Conservation (phyloP, 2,329 filamentous ascomycete genomes). For the Aspergillus vadensis region DNA sequence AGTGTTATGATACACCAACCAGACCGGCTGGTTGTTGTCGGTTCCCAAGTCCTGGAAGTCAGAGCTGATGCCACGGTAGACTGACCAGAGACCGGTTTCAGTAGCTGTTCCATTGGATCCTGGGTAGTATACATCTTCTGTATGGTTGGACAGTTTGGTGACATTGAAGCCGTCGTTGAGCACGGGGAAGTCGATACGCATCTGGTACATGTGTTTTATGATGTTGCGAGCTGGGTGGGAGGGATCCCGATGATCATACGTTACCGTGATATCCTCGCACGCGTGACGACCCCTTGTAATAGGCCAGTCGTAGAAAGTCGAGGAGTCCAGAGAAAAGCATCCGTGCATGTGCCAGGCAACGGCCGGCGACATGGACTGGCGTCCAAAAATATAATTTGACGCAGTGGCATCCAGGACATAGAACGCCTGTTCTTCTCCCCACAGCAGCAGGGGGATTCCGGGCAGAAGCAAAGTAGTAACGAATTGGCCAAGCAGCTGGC, state of each 20-base stretch:
- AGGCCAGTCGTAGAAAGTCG: conserved; percentile 60
- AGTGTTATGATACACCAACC: conserved; percentile 48
- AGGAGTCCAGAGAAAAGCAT: conserved; percentile 59
- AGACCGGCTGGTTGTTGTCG: conserved; percentile 47
- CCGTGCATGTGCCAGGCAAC: conserved; percentile 65
- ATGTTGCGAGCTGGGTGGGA: conserved; percentile 62
- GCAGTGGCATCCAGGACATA: conserved; percentile 65
- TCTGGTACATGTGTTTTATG: conserved; percentile 61
- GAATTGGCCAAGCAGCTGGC: conserved; percentile 58
- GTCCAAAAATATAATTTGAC: conserved; percentile 64
- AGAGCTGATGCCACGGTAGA: conserved; percentile 53
- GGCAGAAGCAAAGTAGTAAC: conserved; percentile 61
- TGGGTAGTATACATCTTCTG: conserved; percentile 50
- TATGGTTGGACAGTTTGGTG: conserved; percentile 58
- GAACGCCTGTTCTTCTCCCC: conserved; percentile 67
- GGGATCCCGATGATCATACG: conserved; percentile 63
- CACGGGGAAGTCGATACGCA: conserved; percentile 57
- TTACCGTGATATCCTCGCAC: conserved; percentile 58
- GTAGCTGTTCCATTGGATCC: conserved; percentile 55
- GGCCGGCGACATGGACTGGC: conserved; percentile 61
- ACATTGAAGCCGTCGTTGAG: conserved; percentile 62
- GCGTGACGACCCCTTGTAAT: conserved; percentile 55
- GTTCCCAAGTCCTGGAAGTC: conserved; percentile 53
- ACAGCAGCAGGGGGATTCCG: conserved; percentile 61
- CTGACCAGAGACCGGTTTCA: conserved; percentile 62